A percentile compares a stretch with the other conserved stretches of the same genome.
Conservation (phyloP, 2,329 filamentous ascomycete genomes). For the Fusarium praegraminearum region DNA sequence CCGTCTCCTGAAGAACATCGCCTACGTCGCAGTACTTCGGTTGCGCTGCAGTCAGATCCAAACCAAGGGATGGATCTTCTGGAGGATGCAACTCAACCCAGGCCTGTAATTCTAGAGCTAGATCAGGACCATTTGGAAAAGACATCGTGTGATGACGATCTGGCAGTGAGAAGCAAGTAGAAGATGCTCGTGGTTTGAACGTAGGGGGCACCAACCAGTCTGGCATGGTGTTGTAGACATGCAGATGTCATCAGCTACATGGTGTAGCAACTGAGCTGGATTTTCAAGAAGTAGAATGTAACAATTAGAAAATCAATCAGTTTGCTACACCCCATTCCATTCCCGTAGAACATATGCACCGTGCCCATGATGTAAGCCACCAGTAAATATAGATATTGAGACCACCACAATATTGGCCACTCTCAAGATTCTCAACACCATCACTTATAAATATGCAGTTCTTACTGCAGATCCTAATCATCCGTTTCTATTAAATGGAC, state of each 20-base stretch:
- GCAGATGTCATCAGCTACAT: background rate
- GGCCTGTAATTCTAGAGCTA: background rate
- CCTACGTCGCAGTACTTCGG: background rate
- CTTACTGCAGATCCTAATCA: background rate
- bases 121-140: background rate
- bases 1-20: background rate
- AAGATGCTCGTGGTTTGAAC: background rate
- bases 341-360: background rate
- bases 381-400: background rate
- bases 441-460: background rate
- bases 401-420: background rate
- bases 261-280: background rate
- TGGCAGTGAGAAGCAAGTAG: background rate
- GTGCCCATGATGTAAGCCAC: conserved; percentile 10
- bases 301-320: background rate
- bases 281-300: background rate
- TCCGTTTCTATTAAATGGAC: background rate
- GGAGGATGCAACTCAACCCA: background rate
- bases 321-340: background rate
- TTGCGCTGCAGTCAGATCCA: background rate
- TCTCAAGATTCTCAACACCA: background rate
- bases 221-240: background rate
- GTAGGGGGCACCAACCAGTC: background rate
- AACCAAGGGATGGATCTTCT: background rate
- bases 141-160: background rate